Evolutionary conservation across 129 eudicot species (phyloP), one percentile per base, ranked within the genome.

Genomic region (Scalesia atractyloides): DNA sequence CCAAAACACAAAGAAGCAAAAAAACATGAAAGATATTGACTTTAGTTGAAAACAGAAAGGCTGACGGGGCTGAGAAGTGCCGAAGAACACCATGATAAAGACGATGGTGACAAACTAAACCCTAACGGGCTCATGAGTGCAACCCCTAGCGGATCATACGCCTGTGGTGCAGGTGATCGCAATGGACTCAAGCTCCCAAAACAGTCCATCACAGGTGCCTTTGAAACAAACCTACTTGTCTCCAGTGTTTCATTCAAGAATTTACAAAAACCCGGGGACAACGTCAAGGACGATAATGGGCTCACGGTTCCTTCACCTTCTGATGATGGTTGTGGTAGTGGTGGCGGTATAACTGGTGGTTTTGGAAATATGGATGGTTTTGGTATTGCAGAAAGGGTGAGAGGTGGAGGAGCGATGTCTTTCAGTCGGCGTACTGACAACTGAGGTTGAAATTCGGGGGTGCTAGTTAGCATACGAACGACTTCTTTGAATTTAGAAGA

Each of bases 391-490:
- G 83, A 82, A 14, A 86, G 83, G 66, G 66, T 53, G 16, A 84
- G 87, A 1, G 89, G 85, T 0, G 92, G 92, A 4, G 92, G 92
- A 0, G 92, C 92, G 16, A 84, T 63, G 49, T 73, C 80, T 57
- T 83, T 70, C 16, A 72, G 81, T 16, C 76, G 85, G 54, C 76
- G 71, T n/a, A 75, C 51, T 1, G 80, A 58, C 1, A 69, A 24
- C 26, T 24, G 82, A 64, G 15, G 67, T 54, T 88, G 89, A 51
- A 64, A 80, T 18, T 80, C 85, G 0, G 73, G 80, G 19, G 80
- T 74, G 47, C 88, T 79, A 1, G 97, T 92, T 16, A 92, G 91
- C 80, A 34, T 63, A 49, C 87, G 97, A 66, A 92, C 97, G 1
- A 80, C 89, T 44, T 85, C 77, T 64, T 80, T 85, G 86, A 92